These are phyloP conservation scores for Chrysanthemum makinoi DNA, from an alignment of 129 eudicot species.

Conservation along the genomic window DNA sequence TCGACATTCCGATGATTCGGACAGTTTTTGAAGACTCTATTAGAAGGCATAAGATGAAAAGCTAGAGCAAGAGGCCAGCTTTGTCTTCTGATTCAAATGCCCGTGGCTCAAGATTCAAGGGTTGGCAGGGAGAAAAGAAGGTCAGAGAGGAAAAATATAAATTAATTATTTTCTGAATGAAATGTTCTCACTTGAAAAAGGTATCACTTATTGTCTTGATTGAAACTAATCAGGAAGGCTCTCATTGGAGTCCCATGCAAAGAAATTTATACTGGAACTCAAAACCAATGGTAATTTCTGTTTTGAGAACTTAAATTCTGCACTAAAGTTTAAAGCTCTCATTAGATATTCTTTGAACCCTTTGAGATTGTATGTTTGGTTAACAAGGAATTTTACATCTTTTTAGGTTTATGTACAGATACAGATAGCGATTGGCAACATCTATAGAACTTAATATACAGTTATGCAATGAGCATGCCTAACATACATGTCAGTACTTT, in stretches of 20 bases:
- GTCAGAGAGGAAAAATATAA: too few relatives aligned
- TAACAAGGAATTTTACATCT: too few relatives aligned
- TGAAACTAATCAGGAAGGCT: slow-evolving; percentile 50
- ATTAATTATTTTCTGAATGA: too few relatives aligned
- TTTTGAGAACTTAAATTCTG: not conserved
- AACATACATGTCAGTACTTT: slow-evolving; percentile 69
- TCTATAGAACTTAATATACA: slow-evolving; percentile 55
- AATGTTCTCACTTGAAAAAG: too few relatives aligned
- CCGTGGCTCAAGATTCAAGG: slow-evolving; percentile 60
- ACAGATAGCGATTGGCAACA: slow-evolving; percentile 47
- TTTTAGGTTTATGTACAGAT: slow-evolving; percentile 6
- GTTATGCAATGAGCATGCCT: slow-evolving; percentile 58
- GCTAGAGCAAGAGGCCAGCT: slow-evolving; percentile 24
- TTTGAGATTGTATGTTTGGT: slow-evolving; percentile 13
- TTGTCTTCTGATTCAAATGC: slow-evolving; percentile 47
- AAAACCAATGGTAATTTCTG: slow-evolving; percentile 48
- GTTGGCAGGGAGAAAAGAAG: slow-evolving; percentile 61
- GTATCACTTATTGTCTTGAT: too few relatives aligned
- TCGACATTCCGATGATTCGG: slow-evolving; percentile 51
- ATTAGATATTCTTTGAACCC: not conserved
- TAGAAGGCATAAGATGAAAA: slow-evolving; percentile 48
- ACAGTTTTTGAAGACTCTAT: slow-evolving; percentile 39
- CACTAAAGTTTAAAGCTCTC: slow-evolving; percentile 6
- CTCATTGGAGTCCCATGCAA: slow-evolving; percentile 52
- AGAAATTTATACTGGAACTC: too few relatives aligned